Percentiles rank a stretch among this genome's conserved stretches.
Conservation (phyloP, 1,139 yeast species). For the Meyerozyma athensensis region DNA sequence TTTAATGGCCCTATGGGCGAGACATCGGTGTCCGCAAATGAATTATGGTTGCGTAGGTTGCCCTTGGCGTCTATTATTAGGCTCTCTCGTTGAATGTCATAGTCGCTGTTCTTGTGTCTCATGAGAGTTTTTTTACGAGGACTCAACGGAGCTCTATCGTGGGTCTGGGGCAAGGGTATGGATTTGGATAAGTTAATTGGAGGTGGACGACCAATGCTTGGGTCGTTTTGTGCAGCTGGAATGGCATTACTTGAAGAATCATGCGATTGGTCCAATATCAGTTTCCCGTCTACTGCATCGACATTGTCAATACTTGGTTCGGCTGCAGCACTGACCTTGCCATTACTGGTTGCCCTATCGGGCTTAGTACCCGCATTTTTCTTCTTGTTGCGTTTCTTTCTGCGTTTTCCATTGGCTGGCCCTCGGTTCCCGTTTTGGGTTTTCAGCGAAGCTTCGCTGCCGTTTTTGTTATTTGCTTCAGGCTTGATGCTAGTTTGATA, state of each 20-base stretch:
- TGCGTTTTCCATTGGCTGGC: background rate
- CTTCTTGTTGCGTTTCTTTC: constrained; percentile 1
- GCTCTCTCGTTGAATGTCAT: constrained; percentile 17
- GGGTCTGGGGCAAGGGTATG: no score
- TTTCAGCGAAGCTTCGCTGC: background rate
- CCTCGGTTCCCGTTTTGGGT: background rate
- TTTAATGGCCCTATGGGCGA: constrained; percentile 9
- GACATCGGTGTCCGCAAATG: background rate
- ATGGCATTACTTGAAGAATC: no score
- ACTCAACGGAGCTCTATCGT: constrained; percentile 21
- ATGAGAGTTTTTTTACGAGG: constrained; percentile 40
- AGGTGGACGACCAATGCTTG: no score
- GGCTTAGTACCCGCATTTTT: background rate
- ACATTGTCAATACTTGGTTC: no score
- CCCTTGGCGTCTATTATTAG: constrained; percentile 27
- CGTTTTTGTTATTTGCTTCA: background rate
- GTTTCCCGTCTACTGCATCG: no score
- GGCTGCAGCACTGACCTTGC: no score
- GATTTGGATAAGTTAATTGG: no score
- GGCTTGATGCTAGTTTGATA: no score
- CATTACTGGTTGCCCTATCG: background rate
- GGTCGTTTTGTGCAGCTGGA: no score
- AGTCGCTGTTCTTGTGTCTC: constrained; percentile 34
- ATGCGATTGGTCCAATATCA: no score
- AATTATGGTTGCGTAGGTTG: constrained; percentile 16